Base-by-base conservation (phyloP, 257 asterid species). In the Fraxinus pennsylvanica region DNA sequence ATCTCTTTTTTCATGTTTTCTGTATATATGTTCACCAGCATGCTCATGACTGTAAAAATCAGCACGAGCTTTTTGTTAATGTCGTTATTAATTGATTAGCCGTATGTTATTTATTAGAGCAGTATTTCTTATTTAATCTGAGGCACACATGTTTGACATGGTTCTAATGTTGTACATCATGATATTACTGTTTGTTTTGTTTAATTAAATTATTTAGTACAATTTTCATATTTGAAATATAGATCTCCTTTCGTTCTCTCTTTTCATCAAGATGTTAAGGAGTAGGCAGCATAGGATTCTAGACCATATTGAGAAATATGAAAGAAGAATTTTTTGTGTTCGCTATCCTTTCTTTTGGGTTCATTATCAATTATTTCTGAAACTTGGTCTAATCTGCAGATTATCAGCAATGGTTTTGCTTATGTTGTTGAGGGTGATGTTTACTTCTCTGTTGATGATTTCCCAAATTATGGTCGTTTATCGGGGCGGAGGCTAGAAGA, bases 401-500 rank as follows among this genome's bases (percentile, higher is more conserved):
- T 92, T 65, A 89, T 92, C 33, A 75, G 72, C 57, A 92, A 90
- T 76, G 91, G 86, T 3, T 89, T 90, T 82, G 97, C 91, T 59
- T 92, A 89, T 80, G 71, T 90, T 79, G 86, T 90, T 74, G 90
- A 88, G 57, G 97, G 92, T 78, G 94, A 92, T 83, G 96, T 90
- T 25, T 89, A 84, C 80, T 92, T 92, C 88, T 89, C 97, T 76
- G 90, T 92, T 54, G 94, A 92, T 43, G 86, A 70, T 45, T 90
- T 84, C 79, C 92, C 93, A 69, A 84, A 85, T 39, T 94, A 94
- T 82, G 97, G 97, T 57, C 80, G 76, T 69, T 85, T 94, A 29
- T 92, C 97, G 1, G 92, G 96, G 66, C 84, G 92, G 78, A 94
- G 87, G 86, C 85, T 89, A 47, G 97, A 77, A 66, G 96, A 88